A percentile compares a stretch with the other conserved stretches of the same genome.
Evolutionary conservation across 2,329 filamentous ascomycete genomes (phyloP).

Genomic region (Gnomoniopsis smithogilvyi): DNA sequence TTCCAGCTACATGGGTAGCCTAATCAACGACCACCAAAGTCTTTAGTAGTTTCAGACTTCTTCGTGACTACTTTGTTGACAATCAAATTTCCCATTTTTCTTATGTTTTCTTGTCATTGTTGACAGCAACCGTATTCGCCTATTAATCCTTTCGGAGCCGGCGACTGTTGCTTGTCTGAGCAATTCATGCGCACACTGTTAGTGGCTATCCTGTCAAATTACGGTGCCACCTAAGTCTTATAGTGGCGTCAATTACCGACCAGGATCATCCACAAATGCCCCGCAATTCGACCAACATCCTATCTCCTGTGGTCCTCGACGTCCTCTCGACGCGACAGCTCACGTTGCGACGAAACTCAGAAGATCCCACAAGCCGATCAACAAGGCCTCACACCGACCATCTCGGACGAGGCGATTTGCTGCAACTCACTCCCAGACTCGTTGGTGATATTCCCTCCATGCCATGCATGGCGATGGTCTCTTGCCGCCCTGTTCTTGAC

Average conservation of each 20-base stretch:
- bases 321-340: constrained; percentile 4
- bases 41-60: not conserved
- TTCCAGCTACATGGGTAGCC: no score
- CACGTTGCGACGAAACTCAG: constrained; percentile 3
- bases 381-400: constrained; percentile 15
- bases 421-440: no score
- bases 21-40: no score
- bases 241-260: constrained; percentile 17
- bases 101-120: no score
- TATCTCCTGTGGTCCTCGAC: not conserved
- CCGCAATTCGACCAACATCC: constrained; percentile 8
- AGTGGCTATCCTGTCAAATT: constrained; percentile 22
- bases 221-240: constrained; percentile 19
- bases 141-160: constrained; percentile 11
- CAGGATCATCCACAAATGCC: constrained; percentile 6
- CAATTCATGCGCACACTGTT: constrained; percentile 19
- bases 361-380: constrained; percentile 1
- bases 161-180: constrained; percentile 13
- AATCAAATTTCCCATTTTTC: no score
- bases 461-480: not conserved
- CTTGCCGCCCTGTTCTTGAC: constrained; percentile 4
- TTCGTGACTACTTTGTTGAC: not conserved
- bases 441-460: no score
- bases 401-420: not conserved
- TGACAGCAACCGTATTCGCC: not conserved